These are phyloP conservation scores for Kondoa malvinella DNA, from an alignment of 768 basidiomycete species.

Conservation along the genomic window DNA sequence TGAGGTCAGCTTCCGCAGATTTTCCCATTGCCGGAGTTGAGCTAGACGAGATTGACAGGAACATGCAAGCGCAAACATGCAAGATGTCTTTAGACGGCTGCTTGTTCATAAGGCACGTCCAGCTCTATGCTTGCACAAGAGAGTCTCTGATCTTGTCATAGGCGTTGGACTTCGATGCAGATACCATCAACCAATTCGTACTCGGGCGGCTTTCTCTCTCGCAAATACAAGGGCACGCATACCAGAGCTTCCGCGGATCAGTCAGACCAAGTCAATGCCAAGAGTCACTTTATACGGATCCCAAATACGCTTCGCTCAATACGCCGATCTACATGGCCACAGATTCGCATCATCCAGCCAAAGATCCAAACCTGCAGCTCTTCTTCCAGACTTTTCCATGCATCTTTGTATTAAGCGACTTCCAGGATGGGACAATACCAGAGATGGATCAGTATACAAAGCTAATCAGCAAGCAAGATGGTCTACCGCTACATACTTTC, in stretches of 20 bases:
- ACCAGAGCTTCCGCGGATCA: constrained; percentile 27
- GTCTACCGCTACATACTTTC: constrained; percentile 37
- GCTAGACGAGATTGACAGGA: too few relatives aligned
- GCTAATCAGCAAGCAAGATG: constrained; percentile 40
- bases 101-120: too few relatives aligned
- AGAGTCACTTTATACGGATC: constrained; percentile 31
- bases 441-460: constrained; percentile 21
- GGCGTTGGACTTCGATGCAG: too few relatives aligned
- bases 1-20: constrained; percentile 33
- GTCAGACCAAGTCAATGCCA: too few relatives aligned
- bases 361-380: constrained; percentile 36
- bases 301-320: constrained; percentile 37
- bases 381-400: constrained; percentile 48
- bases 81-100: too few relatives aligned
- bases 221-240: constrained; percentile 25
- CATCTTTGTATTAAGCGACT: constrained; percentile 43
- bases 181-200: too few relatives aligned
- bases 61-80: too few relatives aligned
- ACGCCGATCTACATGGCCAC: constrained; percentile 51
- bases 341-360: constrained; percentile 37
- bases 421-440: constrained; percentile 29
- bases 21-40: too few relatives aligned
- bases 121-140: too few relatives aligned
- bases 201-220: constrained; percentile 22
- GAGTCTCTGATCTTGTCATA: too few relatives aligned